Conservation (phyloP, 768 basidiomycete genomes). For the Udeniomyces megalosporus region DNA sequence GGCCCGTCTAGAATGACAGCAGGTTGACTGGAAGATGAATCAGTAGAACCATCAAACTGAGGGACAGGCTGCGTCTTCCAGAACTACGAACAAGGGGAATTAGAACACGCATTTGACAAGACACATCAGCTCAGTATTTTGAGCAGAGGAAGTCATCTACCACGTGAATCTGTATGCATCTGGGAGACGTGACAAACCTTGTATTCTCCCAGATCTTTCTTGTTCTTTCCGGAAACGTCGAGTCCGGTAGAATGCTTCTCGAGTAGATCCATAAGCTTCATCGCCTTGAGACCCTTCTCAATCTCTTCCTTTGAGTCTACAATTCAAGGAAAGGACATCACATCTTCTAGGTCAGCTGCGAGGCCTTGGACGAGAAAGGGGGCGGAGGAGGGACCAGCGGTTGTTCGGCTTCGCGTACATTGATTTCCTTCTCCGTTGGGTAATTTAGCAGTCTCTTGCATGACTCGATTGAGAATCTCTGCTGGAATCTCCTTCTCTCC, state of each 20-base stretch:
- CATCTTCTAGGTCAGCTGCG: background rate
- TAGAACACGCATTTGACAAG: too few species aligned
- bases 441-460: slow-evolving; percentile 49
- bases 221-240: slow-evolving; percentile 41
- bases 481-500: slow-evolving; percentile 24
- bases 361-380: too few species aligned
- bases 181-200: slow-evolving; percentile 47
- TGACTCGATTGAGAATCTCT: slow-evolving; percentile 45
- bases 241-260: slow-evolving; percentile 37
- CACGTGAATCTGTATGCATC: background rate
- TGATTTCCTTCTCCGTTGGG: slow-evolving; percentile 30
- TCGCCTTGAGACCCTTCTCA: slow-evolving; percentile 50
- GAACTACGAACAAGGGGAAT: slow-evolving; percentile 38
- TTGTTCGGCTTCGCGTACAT: background rate
- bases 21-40: too few species aligned
- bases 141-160: background rate
- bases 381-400: too few species aligned
- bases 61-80: slow-evolving; percentile 97
- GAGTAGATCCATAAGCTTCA: slow-evolving; percentile 70
- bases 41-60: slow-evolving; percentile 24
- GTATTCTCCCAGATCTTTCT: slow-evolving; percentile 70
- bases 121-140: slow-evolving; percentile 6
- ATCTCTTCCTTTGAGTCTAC: slow-evolving; percentile 38
- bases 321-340: background rate
- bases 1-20: background rate